A percentile compares a stretch with the other conserved stretches of the same genome.
Conservation (phyloP, 2,329 filamentous ascomycete species). For the Cytospora piceae region DNA sequence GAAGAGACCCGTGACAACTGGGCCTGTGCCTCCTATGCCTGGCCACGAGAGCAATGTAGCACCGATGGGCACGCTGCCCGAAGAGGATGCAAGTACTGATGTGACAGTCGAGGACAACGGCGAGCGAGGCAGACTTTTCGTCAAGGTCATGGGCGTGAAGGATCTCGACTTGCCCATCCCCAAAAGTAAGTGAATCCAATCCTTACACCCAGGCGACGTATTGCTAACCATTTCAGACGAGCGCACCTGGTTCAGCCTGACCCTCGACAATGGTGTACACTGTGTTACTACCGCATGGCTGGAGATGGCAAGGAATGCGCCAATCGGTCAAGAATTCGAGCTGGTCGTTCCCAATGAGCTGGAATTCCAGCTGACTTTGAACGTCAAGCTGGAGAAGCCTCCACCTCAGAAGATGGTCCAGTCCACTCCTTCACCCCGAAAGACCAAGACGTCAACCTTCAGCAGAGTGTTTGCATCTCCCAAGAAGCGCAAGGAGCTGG, state of each 20-base stretch:
- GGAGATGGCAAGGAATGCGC: constrained; percentile 86
- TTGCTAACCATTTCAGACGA: constrained; percentile 62
- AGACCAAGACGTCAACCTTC: constrained; percentile 84
- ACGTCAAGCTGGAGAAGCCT: constrained; percentile 89
- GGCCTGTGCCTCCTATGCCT: constrained; percentile 79
- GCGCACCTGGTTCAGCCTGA: constrained; percentile 91
- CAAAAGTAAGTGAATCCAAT: constrained; percentile 67
- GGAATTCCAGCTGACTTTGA: constrained; percentile 97
- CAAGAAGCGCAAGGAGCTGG: constrained; percentile 94
- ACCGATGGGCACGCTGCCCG: constrained; percentile 66
- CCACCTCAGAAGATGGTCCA: constrained; percentile 58
- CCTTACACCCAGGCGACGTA: background rate
- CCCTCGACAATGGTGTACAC: constrained; percentile 96
- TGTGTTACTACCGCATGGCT: constrained; percentile 97
- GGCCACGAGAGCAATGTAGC: constrained; percentile 83
- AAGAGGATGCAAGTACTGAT: constrained; percentile 66
- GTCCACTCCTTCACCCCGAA: constrained; percentile 65
- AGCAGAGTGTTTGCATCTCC: constrained; percentile 91
- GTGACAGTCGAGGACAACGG: constrained; percentile 72
- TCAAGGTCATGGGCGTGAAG: constrained; percentile 98
- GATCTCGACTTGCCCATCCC: constrained; percentile 91
- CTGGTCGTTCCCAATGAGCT: constrained; percentile 95
- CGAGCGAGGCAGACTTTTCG: constrained; percentile 89
- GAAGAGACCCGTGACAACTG: constrained; percentile 60
- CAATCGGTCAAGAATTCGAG: constrained; percentile 98